These are phyloP conservation scores for Serendipita sp. DNA, from an alignment of 1,284 basidiomycete species.

Conservation along the genomic window DNA sequence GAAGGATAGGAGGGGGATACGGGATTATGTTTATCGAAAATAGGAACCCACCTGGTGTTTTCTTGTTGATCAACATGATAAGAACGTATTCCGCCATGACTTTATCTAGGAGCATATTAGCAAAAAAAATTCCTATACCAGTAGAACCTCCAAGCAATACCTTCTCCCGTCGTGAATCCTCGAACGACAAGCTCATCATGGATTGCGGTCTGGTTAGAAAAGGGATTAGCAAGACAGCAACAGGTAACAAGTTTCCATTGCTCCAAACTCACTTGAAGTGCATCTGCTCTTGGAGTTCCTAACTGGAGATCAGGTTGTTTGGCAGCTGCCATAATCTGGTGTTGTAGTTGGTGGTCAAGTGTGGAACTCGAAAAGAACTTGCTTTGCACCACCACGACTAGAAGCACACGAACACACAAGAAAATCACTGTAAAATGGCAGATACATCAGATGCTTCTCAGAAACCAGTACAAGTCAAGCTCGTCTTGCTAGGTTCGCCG, in stretches of 20 bases:
- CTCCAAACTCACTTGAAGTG: neutral
- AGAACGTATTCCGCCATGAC: constrained; percentile 86
- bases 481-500: constrained; percentile 61
- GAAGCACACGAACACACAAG: neutral
- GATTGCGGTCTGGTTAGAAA: constrained; percentile 47
- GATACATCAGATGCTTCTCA: constrained; percentile 31
- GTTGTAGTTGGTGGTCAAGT: neutral
- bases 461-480: constrained; percentile 82
- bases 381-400: neutral
- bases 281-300: neutral
- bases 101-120: constrained; percentile 35
- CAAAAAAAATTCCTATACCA: neutral
- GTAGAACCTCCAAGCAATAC: constrained; percentile 28
- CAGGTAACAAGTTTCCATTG: neutral
- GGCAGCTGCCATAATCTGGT: neutral
- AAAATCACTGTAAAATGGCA: constrained; percentile 14
- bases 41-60: constrained; percentile 45
- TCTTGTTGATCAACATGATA: constrained; percentile 85
- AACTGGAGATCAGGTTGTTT: constrained; percentile 7
- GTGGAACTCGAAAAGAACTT: neutral
- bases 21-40: neutral
- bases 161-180: constrained; percentile 63
- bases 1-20: neutral
- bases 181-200: constrained; percentile 66
- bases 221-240: neutral